Evolutionary conservation across 1,284 basidiomycete genomes (phyloP).

Genomic region (Tetrapyrgos nigripes): DNA sequence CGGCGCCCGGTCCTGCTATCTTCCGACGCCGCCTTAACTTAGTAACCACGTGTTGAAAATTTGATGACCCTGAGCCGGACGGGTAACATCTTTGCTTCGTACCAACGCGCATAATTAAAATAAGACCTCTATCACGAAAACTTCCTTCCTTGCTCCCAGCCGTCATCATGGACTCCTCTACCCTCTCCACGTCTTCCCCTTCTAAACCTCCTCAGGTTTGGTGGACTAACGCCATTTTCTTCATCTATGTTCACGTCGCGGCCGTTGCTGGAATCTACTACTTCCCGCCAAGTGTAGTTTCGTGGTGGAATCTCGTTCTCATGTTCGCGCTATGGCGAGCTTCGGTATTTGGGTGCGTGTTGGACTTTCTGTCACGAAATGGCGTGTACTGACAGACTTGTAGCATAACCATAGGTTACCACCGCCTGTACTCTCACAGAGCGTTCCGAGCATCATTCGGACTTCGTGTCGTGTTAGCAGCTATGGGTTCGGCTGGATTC

Average conservation of each 20-base stretch:
- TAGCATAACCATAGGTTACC: slow-evolving; percentile 79
- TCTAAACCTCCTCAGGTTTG: slow-evolving; percentile 46
- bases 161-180: not conserved
- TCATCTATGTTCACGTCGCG: slow-evolving; percentile 67
- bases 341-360: slow-evolving; percentile 70
- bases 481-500: slow-evolving; percentile 74
- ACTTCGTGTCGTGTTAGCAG: slow-evolving; percentile 64
- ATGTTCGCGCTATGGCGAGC: slow-evolving; percentile 70
- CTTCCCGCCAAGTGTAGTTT: slow-evolving; percentile 54
- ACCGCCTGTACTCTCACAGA: slow-evolving; percentile 78
- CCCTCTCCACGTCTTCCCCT: not conserved
- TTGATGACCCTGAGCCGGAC: not conserved
- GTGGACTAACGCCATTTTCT: slow-evolving; percentile 77
- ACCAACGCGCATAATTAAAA: not conserved
- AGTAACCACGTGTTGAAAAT: too few relatives aligned
- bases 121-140: not conserved
- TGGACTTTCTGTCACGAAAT: slow-evolving; percentile 15
- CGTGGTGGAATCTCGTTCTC: slow-evolving; percentile 55
- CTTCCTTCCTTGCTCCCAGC: not conserved
- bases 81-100: not conserved
- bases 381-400: slow-evolving; percentile 1
- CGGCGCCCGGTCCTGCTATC: too few relatives aligned
- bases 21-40: too few relatives aligned
- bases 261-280: slow-evolving; percentile 59
- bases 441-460: slow-evolving; percentile 66